phyloP scores from a whole-genome alignment of 768 basidiomycete genomes.

The Leccinum broughii region DNA sequence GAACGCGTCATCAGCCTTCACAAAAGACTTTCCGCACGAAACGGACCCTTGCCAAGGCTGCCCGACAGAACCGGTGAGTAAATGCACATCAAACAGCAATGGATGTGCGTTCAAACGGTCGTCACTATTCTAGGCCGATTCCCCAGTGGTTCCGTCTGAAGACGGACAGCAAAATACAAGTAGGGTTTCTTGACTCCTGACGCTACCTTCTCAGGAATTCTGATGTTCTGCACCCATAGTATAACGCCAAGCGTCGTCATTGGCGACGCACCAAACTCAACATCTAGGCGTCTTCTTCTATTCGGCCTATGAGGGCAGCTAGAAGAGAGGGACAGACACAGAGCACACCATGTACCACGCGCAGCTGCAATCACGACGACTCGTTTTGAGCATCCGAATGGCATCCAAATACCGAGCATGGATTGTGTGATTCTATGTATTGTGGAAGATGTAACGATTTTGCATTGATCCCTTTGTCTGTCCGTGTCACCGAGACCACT shows the following conservation, averaged over 20 bases:
- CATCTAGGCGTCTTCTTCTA: slow-evolving; percentile 54
- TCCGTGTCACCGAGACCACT: not conserved
- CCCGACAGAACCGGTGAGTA: slow-evolving; percentile 89
- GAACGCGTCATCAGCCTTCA: slow-evolving; percentile 68
- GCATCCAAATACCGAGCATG: not conserved
- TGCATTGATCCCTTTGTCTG: not conserved
- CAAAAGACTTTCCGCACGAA: slow-evolving; percentile 99
- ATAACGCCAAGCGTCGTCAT: slow-evolving; percentile 96
- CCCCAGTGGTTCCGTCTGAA: slow-evolving; percentile 99
- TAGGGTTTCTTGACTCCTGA: slow-evolving; percentile 31
- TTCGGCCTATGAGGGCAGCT: slow-evolving; percentile 3
- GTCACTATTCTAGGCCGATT: slow-evolving; percentile 65
- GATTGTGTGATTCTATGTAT: not conserved
- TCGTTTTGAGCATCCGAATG: not conserved
- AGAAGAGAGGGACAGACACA: slow-evolving; percentile 7
- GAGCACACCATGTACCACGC: slow-evolving; percentile 28
- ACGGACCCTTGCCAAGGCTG: slow-evolving; percentile 94
- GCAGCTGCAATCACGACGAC: slow-evolving; percentile 22
- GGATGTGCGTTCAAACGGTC: not conserved
- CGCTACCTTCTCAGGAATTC: not conserved
- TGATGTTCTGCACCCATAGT: slow-evolving; percentile 42
- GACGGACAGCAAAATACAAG: slow-evolving; percentile 93
- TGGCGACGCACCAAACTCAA: slow-evolving; percentile 99
- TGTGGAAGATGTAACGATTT: not conserved
- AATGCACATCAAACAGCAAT: not conserved